Evolutionary conservation across 352 stramenopile genomes (phyloP), one percentile per base, ranked within the genome.

Genomic region (Pythium folliculosum): DNA sequence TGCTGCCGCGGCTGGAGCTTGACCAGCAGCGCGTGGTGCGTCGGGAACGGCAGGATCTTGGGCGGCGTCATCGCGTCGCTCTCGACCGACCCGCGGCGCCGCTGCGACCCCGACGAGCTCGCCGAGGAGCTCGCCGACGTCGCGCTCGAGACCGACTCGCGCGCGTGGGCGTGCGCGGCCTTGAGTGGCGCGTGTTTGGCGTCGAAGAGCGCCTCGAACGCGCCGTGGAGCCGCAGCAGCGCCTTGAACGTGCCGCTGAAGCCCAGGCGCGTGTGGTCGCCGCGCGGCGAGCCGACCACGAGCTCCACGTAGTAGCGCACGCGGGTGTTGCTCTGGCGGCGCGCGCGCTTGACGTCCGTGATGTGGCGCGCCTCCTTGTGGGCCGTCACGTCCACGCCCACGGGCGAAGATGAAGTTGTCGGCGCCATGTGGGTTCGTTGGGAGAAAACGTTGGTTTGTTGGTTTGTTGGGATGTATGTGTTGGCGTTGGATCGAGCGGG

Each of bases 261-360:
- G 32, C 78, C 80, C 27, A 89, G 54, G 0, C 82, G 81, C 60
- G 75, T 82, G 77, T 89, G 82, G 37, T 57, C 81, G 71, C 70
- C 75, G 43, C 77, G 80, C 21, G 73, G 65, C 10, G 77, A 75
- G 23, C 80, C 82, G 47, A 89, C 73, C 19, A 91, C 74, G 35
- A 91, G 49, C 67, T 91, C 82, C 60, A 91, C 81, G 65, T 91
- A 91, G 73, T 89, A 91, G 37, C 82, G 82, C 68, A 86, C 79
- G 47, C 71, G 82, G 43, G 84, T 50, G 54, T 82, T 79, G 52
- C 63, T 70, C 47, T 79, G 81, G 35, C 60, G 52, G n/a, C 16
- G 35, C 17, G 35, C 30, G 60, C 78, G 77, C 44, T 71, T 77
- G 21, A 69, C 50, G 67, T 90, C 72, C 0, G 80, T 77, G 57